Evolutionary conservation across 768 basidiomycete species (phyloP), one percentile per base, ranked within the genome.

Genomic region (Cystoderma amianthinum): DNA sequence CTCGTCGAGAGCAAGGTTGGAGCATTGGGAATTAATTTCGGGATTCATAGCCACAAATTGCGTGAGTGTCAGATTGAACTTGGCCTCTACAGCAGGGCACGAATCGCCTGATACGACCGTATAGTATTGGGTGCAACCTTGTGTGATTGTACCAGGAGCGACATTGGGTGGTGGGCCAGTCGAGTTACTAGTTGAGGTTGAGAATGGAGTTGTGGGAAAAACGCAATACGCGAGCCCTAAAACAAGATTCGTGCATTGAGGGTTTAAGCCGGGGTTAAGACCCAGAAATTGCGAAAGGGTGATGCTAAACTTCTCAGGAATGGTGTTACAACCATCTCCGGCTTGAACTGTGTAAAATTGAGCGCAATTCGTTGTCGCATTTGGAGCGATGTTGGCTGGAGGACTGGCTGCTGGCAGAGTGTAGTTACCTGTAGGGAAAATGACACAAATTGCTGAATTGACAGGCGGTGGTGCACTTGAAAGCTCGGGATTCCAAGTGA

Each of bases 11-110:
- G 19, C 32, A 22, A 50, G 21, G 28, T 49, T 50, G 38, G 41
- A 41, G 43, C 52, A 53, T 21, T 44, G 42, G 17, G 23, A 21
- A 13, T 33, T 48, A 16, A 57, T 42, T 32, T 49, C 51, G n/a
- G 56, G 50, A 39, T 57, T 57, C 53, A 48, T 47, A 20, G 44
- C 36, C 32, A 53, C 39, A 45, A 57, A 51, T 32, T 53, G 45
- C 11, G 47, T 17, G 28, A 47, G 44, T 3, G 53, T 49, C 23
- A 57, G 43, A 25, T 44, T 45, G 39, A 45, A 50, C 13, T 43
- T 44, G 20, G 28, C 39, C 17, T 53, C 47, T 32, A 55, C 48
- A 17, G 35, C 41, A n/a, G 43, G 23, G 42, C 51, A 52, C 24
- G 32, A 39, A 32, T 51, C 48, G 3, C 47, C 44, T 5, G 47